These are phyloP conservation scores for Camellia lanceoleosa DNA, from an alignment of 148 eudicot species.

Conservation along the genomic window DNA sequence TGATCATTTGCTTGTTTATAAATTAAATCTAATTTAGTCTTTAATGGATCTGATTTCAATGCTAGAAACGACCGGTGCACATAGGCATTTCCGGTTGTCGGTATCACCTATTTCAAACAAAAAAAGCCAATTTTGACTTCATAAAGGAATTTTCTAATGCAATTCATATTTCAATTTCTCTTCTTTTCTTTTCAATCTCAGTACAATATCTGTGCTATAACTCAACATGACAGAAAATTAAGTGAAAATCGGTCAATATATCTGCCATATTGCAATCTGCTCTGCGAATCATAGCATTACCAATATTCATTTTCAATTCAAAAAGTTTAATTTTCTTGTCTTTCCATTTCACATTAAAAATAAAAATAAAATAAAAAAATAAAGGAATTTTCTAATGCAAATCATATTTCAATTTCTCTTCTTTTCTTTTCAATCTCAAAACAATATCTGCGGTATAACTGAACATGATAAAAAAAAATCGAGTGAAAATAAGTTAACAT, in stretches of 20 bases:
- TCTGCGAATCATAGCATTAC: background rate
- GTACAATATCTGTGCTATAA: background rate
- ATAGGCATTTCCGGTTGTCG: constrained; percentile 61
- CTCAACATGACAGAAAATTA: no score
- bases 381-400: no score
- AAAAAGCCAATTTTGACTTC: background rate
- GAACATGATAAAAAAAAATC: no score
- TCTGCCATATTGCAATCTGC: background rate
- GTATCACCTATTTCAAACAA: constrained; percentile 38
- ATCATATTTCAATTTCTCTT: no score
- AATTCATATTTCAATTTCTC: background rate
- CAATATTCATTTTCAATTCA: background rate
- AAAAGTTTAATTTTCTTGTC: background rate
- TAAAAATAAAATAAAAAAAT: no score
- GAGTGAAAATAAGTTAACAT: no score
- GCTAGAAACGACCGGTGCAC: constrained; percentile 65
- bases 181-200: background rate
- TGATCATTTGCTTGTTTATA: constrained; percentile 84
- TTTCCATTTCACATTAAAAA: background rate
- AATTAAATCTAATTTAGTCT: constrained; percentile 74
- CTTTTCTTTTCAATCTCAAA: no score
- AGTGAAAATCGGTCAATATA: no score
- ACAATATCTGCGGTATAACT: no score
- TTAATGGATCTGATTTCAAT: constrained; percentile 78
- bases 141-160: background rate